Evolutionary conservation across 2,329 filamentous ascomycete species (phyloP).

Genomic region (Didymella exigua): DNA sequence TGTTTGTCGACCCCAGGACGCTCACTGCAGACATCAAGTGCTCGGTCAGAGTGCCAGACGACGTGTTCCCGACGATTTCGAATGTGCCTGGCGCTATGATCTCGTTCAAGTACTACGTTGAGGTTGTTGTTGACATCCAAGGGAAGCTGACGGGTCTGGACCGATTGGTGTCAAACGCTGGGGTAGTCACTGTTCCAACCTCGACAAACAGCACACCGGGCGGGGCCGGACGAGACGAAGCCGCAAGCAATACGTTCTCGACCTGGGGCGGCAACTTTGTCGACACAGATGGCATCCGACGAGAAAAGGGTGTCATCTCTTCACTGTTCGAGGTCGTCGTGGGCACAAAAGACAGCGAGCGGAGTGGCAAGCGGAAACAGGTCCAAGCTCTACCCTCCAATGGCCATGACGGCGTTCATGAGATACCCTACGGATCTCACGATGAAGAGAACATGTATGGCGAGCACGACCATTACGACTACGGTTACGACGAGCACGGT

Average conservation of each 20-base stretch:
- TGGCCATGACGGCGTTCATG: slow-evolving; percentile 26
- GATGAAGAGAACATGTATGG: slow-evolving; percentile 20
- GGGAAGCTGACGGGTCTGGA: slow-evolving; percentile 82
- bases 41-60: slow-evolving; percentile 83
- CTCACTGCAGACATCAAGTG: slow-evolving; percentile 81
- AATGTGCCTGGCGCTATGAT: slow-evolving; percentile 93
- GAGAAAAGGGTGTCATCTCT: slow-evolving; percentile 90
- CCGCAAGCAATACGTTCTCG: slow-evolving; percentile 55
- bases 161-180: slow-evolving; percentile 63
- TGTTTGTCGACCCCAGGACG: slow-evolving; percentile 83
- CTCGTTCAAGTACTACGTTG: slow-evolving; percentile 90
- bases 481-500: slow-evolving; percentile 40
- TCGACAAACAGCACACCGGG: slow-evolving; percentile 50
- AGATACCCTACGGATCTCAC: slow-evolving; percentile 27
- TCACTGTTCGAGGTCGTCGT: slow-evolving; percentile 86
- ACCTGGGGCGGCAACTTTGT: slow-evolving; percentile 73
- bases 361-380: slow-evolving; percentile 54
- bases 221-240: slow-evolving; percentile 39
- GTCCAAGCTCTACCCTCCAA: slow-evolving; percentile 20
- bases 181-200: slow-evolving; percentile 55
- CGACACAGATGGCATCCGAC: slow-evolving; percentile 82
- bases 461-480: slow-evolving; percentile 31
- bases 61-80: slow-evolving; percentile 89
- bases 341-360: slow-evolving; percentile 78
- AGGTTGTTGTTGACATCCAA: slow-evolving; percentile 90